Percentiles rank a stretch among this genome's conserved stretches.
Conservation (phyloP, 345 rosid genomes). For the Linum usitatissimum region DNA sequence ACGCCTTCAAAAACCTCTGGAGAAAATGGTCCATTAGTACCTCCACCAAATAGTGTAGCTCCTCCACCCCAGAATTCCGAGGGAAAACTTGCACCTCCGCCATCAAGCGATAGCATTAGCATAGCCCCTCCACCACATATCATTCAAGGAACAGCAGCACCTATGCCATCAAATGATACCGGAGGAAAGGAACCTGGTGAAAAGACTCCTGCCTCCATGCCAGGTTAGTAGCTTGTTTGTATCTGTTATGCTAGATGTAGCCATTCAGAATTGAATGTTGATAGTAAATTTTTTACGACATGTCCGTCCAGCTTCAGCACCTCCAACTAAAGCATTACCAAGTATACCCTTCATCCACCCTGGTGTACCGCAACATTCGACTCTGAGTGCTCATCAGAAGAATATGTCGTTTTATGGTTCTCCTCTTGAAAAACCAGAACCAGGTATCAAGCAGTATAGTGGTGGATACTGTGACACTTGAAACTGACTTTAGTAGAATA, state of each 20-base stretch:
- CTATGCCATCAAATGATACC: constrained; percentile 23
- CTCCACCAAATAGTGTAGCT: constrained; percentile 22
- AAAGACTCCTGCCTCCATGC: constrained; percentile 26
- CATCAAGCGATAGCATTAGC: constrained; percentile 16
- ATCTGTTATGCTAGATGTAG: background rate
- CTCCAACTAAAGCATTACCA: constrained; percentile 12
- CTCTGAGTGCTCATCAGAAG: constrained; percentile 13
- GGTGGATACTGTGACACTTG: background rate
- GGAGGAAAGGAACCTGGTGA: constrained; percentile 21
- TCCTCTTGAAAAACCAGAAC: constrained; percentile 12
- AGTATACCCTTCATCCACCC: constrained; percentile 13
- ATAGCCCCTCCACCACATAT: constrained; percentile 8
- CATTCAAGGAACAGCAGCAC: constrained; percentile 7
- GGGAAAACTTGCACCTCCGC: constrained; percentile 15
- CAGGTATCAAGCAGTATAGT: constrained; percentile 12
- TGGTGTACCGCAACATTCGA: constrained; percentile 18
- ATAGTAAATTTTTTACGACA: constrained; percentile 11
- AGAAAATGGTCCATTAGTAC: constrained; percentile 13
- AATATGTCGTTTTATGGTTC: constrained; percentile 15
- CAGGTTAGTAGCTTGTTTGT: constrained; percentile 24
- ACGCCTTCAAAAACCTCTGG: background rate
- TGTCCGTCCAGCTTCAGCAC: constrained; percentile 19
- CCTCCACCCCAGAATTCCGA: constrained; percentile 29
- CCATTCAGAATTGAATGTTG: constrained; percentile 8
- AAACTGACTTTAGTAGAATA: background rate